phyloP scores from a whole-genome alignment of 179 eudicot species.

The Silene vulgaris region DNA sequence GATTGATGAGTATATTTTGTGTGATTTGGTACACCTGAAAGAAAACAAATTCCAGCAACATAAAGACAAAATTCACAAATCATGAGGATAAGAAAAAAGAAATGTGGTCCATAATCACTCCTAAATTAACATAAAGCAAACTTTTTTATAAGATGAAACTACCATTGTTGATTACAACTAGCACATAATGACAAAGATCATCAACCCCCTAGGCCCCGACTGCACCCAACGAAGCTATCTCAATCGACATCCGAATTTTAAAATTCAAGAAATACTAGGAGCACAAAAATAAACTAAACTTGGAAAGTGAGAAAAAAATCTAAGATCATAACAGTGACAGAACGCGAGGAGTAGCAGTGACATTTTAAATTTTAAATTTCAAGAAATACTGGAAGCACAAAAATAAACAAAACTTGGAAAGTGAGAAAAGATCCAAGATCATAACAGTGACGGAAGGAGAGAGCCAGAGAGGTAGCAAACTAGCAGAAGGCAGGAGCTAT shows the following conservation, averaged over 20 bases:
- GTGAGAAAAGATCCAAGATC: background rate
- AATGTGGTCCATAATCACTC: constrained; percentile 37
- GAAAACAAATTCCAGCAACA: constrained; percentile 17
- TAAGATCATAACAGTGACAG: background rate
- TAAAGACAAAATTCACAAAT: background rate
- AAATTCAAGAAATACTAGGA: constrained; percentile 13
- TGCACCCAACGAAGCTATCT: background rate
- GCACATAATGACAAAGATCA: constrained; percentile 28
- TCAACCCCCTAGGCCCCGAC: background rate
- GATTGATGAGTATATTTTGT: constrained; percentile 13
- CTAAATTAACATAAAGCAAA: constrained; percentile 21
- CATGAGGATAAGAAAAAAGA: constrained; percentile 17
- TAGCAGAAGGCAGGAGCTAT: no score
- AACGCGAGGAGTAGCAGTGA: background rate
- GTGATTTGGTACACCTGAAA: constrained; percentile 18
- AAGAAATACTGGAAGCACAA: constrained; percentile 10
- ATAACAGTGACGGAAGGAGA: background rate
- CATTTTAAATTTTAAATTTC: constrained; percentile 12
- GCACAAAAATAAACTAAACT: constrained; percentile 1
- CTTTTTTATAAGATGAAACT: constrained; percentile 14
- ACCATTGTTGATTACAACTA: constrained; percentile 29
- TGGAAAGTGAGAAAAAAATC: constrained; percentile 1
- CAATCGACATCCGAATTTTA: constrained; percentile 17
- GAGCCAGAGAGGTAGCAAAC: no score
- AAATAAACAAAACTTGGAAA: constrained; percentile 2